Conservation (phyloP, 2,329 filamentous ascomycete genomes). For the Claviceps spartinae region DNA sequence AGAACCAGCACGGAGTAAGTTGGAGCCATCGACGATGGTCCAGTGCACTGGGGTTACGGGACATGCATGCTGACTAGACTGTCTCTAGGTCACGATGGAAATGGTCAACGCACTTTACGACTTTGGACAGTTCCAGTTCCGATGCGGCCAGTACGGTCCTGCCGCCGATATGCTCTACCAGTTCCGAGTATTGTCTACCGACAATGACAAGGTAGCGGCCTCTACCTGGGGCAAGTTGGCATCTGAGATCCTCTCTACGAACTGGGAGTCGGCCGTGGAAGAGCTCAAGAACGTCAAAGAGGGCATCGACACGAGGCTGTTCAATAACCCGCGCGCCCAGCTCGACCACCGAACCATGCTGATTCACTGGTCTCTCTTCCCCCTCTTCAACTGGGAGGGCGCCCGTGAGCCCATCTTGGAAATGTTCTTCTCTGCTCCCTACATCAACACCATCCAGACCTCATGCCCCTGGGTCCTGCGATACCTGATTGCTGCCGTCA, state of each 20-base stretch:
- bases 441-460: conserved; percentile 99
- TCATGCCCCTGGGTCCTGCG: conserved; percentile 92
- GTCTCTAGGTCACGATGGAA: conserved; percentile 60
- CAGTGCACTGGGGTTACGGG: background rate
- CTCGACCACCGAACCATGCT: conserved; percentile 94
- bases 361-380: conserved; percentile 97
- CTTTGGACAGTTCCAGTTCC: conserved; percentile 95
- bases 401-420: conserved; percentile 86
- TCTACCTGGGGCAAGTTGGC: conserved; percentile 98
- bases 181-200: conserved; percentile 94
- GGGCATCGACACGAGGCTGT: conserved; percentile 83
- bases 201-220: conserved; percentile 92
- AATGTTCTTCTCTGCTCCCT: conserved; percentile 90
- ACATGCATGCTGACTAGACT: too few relatives aligned
- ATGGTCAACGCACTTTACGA: conserved; percentile 96
- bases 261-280: conserved; percentile 89
- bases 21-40: conserved; percentile 1
- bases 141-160: conserved; percentile 83
- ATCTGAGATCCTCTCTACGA: conserved; percentile 84
- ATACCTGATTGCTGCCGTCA: conserved; percentile 86
- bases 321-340: conserved; percentile 91
- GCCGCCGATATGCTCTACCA: conserved; percentile 91
- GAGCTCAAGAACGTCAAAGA: conserved; percentile 85
- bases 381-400: conserved; percentile 93
- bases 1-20: conserved; percentile 83